A percentile compares a stretch with the other conserved stretches of the same genome.
Conservation (phyloP, 225 moss, liverwort and hornwort species). For the Anthoceros angustus region DNA sequence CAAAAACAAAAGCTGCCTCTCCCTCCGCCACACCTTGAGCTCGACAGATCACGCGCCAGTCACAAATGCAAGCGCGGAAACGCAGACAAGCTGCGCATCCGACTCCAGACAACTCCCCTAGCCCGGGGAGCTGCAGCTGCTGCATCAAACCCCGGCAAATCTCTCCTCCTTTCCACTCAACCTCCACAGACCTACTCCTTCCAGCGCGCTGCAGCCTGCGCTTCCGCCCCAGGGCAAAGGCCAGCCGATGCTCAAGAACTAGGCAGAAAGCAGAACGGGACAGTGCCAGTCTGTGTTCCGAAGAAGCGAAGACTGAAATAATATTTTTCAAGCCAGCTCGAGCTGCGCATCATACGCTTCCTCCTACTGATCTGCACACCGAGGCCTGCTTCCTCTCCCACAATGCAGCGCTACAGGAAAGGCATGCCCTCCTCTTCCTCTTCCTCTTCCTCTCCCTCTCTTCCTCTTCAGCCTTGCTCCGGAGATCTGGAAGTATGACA, state of each 20-base stretch:
- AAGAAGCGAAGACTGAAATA: too few relatives aligned
- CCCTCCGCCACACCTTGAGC: neutral
- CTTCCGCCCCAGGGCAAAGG: too few relatives aligned
- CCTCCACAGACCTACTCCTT: too few relatives aligned
- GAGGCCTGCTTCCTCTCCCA: too few relatives aligned
- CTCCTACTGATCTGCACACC: too few relatives aligned
- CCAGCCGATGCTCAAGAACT: too few relatives aligned
- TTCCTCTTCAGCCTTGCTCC: neutral
- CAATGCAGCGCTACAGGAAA: neutral
- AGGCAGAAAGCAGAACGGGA: too few relatives aligned
- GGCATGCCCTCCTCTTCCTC: neutral
- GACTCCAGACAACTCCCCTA: neutral
- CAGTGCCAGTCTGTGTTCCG: too few relatives aligned
- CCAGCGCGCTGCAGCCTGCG: too few relatives aligned
- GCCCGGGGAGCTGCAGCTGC: neutral
- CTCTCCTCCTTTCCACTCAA: too few relatives aligned
- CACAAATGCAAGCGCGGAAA: neutral
- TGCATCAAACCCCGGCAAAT: neutral
- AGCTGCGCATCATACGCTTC: too few relatives aligned
- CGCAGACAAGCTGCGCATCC: neutral
- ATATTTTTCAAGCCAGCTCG: too few relatives aligned
- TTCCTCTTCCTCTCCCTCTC: neutral
- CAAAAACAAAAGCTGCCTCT: neutral
- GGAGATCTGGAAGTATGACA: neutral
- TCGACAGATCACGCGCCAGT: neutral